Percentiles rank a stretch among this genome's conserved stretches.
Conservation (phyloP, 1,139 yeast species). For the Candida sp. region DNA sequence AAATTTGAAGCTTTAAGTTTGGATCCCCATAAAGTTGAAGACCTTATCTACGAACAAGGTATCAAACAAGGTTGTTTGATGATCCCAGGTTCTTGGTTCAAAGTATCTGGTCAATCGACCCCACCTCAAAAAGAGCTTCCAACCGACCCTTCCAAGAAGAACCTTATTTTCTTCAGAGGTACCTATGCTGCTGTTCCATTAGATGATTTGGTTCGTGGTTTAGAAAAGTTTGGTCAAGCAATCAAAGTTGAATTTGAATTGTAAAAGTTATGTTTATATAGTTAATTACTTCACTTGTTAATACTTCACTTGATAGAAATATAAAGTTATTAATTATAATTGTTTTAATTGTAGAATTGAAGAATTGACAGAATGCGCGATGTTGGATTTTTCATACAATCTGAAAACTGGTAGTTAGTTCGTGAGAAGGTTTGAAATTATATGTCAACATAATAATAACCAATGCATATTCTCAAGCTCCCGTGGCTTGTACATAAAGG, state of each 20-base stretch:
- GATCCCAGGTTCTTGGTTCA: conserved; percentile 93
- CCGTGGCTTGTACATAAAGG: conserved; percentile 83
- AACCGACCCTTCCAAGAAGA: conserved; percentile 29
- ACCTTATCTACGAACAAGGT: conserved; percentile 59
- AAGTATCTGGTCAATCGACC: conserved; percentile 39
- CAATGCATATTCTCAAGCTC: conserved; percentile 73
- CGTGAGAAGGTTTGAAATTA: no score
- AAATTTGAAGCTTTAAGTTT: conserved; percentile 49
- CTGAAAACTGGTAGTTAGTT: no score
- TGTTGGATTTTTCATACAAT: not conserved
- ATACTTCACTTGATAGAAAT: not conserved
- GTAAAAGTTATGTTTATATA: conserved; percentile 3
- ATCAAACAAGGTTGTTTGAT: conserved; percentile 66
- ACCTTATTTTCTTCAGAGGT: conserved; percentile 75
- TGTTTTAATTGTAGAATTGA: no score
- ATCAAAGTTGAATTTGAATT: conserved; percentile 41
- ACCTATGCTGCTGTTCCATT: conserved; percentile 84
- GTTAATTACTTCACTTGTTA: no score
- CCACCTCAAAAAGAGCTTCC: conserved; percentile 50
- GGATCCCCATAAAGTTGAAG: conserved; percentile 64
- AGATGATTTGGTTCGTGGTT: conserved; percentile 55
- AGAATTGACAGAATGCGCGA: not conserved
- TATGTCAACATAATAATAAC: no score
- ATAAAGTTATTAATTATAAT: no score
- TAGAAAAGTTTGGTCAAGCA: conserved; percentile 64